Base-by-base conservation (phyloP, 805 yeast genomes). In the Kuraishia floccosa region DNA sequence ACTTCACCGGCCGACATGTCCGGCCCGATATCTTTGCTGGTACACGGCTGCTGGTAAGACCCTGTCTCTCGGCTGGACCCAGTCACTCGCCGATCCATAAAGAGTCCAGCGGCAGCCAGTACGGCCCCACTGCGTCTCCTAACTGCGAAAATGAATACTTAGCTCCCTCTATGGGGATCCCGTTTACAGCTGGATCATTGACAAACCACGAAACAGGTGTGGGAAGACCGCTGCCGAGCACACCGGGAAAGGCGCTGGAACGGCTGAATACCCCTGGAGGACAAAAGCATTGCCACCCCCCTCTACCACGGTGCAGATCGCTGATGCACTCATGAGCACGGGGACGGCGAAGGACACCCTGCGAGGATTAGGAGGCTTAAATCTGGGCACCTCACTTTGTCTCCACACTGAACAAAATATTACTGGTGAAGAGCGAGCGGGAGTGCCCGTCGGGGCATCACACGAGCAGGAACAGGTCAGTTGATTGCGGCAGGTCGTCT, bases 381-480 rank as follows among this genome's bases (percentile, higher is more conserved):
- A 87, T 72, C 45, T 72, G 56, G 8, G 87, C 72, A 35, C 86
- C 76, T 25, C 55, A 52, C 37, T 63, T 58, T 7, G 49, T 30
- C 17, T 57, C 51, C 47, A 79, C 89, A 22, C 65, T 39, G 34
- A 86, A 62, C 44, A 84, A 63, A 37, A 52, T 44, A 52, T 85
- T 94, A 23, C 79, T 86, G 9, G 96, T 96, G 70, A 86, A 86
- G 39, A 86, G 62, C 1, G 96, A 86, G 58, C 94, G 83, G 5
- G 95, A 86, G 54, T 86, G 96, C 23, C 96, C 96, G 47, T 86
- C 96, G 21, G 96, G 96, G 6, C 96, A 96, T 52, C 91, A 81
- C 15, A 96, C 96, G 39, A 86, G 64, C 34, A 85, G 58, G 16
- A 86, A 59, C 43, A 85, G 58, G 53, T 86, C 94, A 18, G 76